These are phyloP conservation scores for Microsporum audouinii DNA, from an alignment of 2,329 filamentous ascomycete species.

Conservation along the genomic window DNA sequence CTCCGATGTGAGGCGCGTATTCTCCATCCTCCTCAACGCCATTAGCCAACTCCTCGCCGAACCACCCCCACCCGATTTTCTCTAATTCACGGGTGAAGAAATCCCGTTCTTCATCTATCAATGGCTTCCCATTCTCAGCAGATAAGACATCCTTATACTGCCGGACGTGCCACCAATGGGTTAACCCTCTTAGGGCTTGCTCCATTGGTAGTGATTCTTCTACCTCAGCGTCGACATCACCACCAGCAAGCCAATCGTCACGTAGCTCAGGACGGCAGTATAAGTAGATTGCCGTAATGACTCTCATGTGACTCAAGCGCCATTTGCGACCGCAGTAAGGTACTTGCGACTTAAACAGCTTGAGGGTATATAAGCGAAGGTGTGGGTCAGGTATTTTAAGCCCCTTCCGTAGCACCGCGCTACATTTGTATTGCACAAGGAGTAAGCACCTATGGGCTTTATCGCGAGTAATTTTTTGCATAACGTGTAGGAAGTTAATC, in stretches of 20 bases:
- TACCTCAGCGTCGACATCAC: slow-evolving; percentile 84
- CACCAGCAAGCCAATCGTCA: slow-evolving; percentile 86
- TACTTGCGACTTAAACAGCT: slow-evolving; percentile 97
- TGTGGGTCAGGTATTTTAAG: slow-evolving; percentile 81
- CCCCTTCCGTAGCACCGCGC: slow-evolving; percentile 79
- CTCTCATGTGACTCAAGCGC: slow-evolving; percentile 96
- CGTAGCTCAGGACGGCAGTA: slow-evolving; percentile 84
- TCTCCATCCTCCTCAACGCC: slow-evolving; percentile 22
- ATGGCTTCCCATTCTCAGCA: slow-evolving; percentile 37
- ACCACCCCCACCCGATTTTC: slow-evolving; percentile 48
- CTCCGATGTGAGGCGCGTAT: slow-evolving; percentile 9
- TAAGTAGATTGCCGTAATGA: slow-evolving; percentile 93
- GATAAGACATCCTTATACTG: slow-evolving; percentile 68
- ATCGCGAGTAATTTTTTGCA: slow-evolving; percentile 94
- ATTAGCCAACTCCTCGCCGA: slow-evolving; percentile 25
- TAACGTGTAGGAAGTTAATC: slow-evolving; percentile 88
- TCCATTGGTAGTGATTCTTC: slow-evolving; percentile 87
- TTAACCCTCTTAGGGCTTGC: slow-evolving; percentile 76
- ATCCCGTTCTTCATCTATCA: slow-evolving; percentile 61
- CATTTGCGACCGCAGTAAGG: slow-evolving; percentile 97
- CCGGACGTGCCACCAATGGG: slow-evolving; percentile 87
- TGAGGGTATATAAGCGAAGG: slow-evolving; percentile 85
- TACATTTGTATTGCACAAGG: slow-evolving; percentile 90
- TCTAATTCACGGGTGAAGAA: slow-evolving; percentile 71
- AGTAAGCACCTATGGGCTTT: slow-evolving; percentile 92